These are phyloP conservation scores for Chaetomium sp. DNA, from an alignment of 2,329 filamentous ascomycete species.

Conservation along the genomic window DNA sequence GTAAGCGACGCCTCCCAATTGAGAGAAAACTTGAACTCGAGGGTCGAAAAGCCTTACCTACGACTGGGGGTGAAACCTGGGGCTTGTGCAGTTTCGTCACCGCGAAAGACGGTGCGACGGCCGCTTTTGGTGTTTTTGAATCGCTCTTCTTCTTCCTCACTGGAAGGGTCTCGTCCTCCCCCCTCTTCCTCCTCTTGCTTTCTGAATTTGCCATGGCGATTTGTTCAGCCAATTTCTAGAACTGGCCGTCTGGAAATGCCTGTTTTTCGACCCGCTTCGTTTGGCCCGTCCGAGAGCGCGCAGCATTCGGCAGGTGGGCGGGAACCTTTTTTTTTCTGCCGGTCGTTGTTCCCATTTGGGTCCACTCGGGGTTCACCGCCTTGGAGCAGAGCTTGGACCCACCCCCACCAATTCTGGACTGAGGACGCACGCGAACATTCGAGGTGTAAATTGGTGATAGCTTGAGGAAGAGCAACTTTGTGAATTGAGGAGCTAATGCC, in stretches of 20 bases:
- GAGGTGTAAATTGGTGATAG: no score
- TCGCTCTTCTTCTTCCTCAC: slow-evolving; percentile 18
- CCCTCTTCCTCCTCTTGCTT: slow-evolving; percentile 20
- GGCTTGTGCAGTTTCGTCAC: slow-evolving; percentile 23
- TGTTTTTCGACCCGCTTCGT: neutral
- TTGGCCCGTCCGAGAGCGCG: no score
- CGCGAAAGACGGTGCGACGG: slow-evolving; percentile 12
- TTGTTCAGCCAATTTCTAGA: slow-evolving; percentile 1
- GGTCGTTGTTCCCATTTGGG: neutral
- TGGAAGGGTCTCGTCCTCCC: slow-evolving; percentile 12
- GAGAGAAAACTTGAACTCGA: neutral
- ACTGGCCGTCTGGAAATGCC: neutral
- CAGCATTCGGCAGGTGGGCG: neutral
- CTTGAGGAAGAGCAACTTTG: no score
- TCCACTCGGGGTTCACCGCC: slow-evolving; percentile 12
- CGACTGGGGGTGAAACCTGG: slow-evolving; percentile 25
- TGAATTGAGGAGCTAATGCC: no score
- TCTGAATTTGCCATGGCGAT: slow-evolving; percentile 18
- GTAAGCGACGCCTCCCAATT: neutral
- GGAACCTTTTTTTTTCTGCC: slow-evolving; percentile 21
- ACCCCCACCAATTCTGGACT: neutral
- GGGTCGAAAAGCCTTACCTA: slow-evolving; percentile 24
- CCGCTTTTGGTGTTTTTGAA: slow-evolving; percentile 3
- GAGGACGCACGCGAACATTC: neutral
- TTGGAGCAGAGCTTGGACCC: neutral